Conservation (phyloP, 2,329 filamentous ascomycete species). For the Hypomyces rosellus region DNA sequence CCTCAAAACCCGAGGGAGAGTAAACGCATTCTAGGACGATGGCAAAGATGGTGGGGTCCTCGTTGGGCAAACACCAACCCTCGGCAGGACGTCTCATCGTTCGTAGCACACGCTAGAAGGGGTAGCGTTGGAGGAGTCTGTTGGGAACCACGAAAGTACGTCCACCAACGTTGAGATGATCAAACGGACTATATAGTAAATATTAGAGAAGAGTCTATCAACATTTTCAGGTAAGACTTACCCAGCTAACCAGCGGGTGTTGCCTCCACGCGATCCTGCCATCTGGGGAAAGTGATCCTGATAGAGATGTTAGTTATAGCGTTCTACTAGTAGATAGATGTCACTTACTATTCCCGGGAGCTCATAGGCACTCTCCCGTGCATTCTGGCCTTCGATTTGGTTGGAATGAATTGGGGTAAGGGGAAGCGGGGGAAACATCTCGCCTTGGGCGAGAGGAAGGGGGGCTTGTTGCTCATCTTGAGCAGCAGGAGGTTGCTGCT, state of each 20-base stretch:
- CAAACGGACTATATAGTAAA: neutral
- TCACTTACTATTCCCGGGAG: neutral
- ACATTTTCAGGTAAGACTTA: neutral
- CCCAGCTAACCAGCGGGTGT: constrained; percentile 1
- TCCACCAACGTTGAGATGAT: neutral
- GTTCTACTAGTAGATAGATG: neutral
- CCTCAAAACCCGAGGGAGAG: constrained; percentile 14
- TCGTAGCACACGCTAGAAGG: constrained; percentile 5
- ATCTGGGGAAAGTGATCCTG: neutral
- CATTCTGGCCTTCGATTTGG: too few relatives aligned
- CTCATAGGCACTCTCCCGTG: neutral
- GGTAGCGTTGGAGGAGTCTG: constrained; percentile 5
- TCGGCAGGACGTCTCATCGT: neutral
- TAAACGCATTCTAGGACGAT: constrained; percentile 16
- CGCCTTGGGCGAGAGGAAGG: too few relatives aligned
- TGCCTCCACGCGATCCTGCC: neutral
- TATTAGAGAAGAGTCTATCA: neutral
- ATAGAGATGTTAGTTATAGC: neutral
- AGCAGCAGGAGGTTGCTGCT: too few relatives aligned
- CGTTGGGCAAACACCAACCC: constrained; percentile 9
- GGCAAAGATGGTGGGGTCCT: constrained; percentile 15
- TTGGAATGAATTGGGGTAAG: too few relatives aligned
- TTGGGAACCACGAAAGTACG: constrained; percentile 3
- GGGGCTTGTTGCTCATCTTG: too few relatives aligned
- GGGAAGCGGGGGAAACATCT: too few relatives aligned